phyloP scores from a whole-genome alignment of 2,329 filamentous ascomycete genomes.

The Boeremia lycopersici region DNA sequence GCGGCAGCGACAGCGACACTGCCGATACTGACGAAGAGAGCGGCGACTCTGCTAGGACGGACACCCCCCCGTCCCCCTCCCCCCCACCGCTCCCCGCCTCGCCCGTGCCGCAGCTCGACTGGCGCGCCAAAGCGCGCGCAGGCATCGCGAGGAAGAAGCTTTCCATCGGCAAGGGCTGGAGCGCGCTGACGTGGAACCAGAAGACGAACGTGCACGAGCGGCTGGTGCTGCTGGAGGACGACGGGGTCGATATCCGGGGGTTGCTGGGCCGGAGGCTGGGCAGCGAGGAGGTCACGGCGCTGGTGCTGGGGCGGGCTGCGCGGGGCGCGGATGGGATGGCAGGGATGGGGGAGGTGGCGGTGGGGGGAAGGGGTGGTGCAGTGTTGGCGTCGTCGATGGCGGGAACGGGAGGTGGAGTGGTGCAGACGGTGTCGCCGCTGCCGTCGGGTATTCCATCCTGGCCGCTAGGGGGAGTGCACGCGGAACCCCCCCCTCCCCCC shows the following conservation, averaged over 20 bases:
- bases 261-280: not conserved
- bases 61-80: not conserved
- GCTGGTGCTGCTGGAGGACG: constrained; percentile 1
- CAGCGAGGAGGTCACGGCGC: not conserved
- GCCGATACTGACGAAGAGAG: not conserved
- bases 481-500: not conserved
- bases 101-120: not conserved
- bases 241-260: not conserved
- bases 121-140: not conserved
- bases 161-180: constrained; percentile 4
- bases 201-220: constrained; percentile 11
- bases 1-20: too few species aligned
- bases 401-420: not conserved
- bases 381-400: too few species aligned
- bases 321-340: not conserved
- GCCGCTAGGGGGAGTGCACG: not conserved
- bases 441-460: not conserved
- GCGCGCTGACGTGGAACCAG: constrained; percentile 10
- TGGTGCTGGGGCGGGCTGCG: not conserved
- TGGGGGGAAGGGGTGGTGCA: not conserved
- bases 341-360: not conserved
- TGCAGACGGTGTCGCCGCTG: not conserved
- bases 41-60: not conserved
- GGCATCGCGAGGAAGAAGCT: constrained; percentile 6
- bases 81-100: not conserved